Percentiles rank a stretch among this genome's conserved stretches.
phyloP scores from a whole-genome alignment of 176 grass and related monocot genomes.

The Musa troglodytarum region DNA sequence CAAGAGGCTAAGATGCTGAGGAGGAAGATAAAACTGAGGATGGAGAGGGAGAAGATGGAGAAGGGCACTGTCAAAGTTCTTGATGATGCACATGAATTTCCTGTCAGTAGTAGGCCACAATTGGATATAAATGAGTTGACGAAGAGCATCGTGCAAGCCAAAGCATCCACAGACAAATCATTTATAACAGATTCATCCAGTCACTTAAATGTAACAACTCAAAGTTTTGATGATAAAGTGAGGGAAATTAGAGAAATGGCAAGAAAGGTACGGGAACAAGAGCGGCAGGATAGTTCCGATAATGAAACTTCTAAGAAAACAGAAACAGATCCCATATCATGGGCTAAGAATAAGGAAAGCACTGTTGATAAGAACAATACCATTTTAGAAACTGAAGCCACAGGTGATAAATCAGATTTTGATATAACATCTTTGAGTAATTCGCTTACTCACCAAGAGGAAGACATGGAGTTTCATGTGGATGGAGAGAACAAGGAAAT shows the following conservation, averaged over 20 bases:
- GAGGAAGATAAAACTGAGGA: slow-evolving; percentile 24
- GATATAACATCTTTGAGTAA: neutral
- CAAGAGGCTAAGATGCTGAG: slow-evolving; percentile 34
- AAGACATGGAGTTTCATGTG: neutral
- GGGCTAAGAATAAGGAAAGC: neutral
- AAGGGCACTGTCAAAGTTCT: slow-evolving; percentile 23
- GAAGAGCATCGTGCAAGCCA: slow-evolving; percentile 13
- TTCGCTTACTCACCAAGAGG: neutral
- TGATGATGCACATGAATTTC: slow-evolving; percentile 5
- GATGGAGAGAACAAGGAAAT: slow-evolving; percentile 2
- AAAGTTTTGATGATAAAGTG: slow-evolving; percentile 20
- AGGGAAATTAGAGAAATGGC: slow-evolving; percentile 31
- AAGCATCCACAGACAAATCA: slow-evolving; percentile 11
- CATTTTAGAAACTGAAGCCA: neutral
- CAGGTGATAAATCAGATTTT: neutral
- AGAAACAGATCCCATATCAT: neutral
- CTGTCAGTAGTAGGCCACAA: slow-evolving; percentile 7
- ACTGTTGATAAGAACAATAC: neutral
- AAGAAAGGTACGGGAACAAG: slow-evolving; percentile 25
- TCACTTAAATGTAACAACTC: neutral
- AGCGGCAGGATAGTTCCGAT: slow-evolving; percentile 13
- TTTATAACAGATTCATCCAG: neutral
- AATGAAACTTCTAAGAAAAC: neutral
- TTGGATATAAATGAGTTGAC: slow-evolving; percentile 22
- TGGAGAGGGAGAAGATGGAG: slow-evolving; percentile 22